Evolutionary conservation across 202 grass and related monocot species (phyloP), one percentile per base, ranked within the genome.

Genomic region (Dendrocalamus latiflorus): DNA sequence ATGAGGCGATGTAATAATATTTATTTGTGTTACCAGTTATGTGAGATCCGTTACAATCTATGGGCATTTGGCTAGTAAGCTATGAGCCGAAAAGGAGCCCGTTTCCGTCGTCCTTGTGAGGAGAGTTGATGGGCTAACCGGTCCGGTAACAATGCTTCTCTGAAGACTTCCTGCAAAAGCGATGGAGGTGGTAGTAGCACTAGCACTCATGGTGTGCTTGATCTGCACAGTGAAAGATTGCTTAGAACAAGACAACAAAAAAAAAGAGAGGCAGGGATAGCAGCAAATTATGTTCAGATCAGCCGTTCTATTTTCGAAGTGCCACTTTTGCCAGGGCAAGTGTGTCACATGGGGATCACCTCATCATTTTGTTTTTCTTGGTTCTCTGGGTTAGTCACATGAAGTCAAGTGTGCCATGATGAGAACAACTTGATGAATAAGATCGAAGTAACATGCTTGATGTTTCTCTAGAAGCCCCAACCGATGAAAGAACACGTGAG

Each of bases 1-100:
- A 98, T 98, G 93, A 95, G 95, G 93, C 87, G 91, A 33, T 98
- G 95, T 69, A 95, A 38, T 42, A 85, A 95, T 61, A 36, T 5
- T 4, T 36, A 36, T 36, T 36, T 5, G 4, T 36, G 34, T 36
- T 36, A 36, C 0, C 5, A 36, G 5, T 36, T 36, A 4, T 36
- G 3, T 36, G 4, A 36, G 34, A 36, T 36, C 34, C 34, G 34
- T 36, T 36, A 5, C 5, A 36, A 33, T 0, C 3, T 33, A 33
- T 4, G 30, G 30, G 30, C 30, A 33, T 0, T 33, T 33, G 30
- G 30, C 30, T 33, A 33, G 30, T 33, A 33, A 33, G 30, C 30
- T 36, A 36, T 36, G 1, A 36, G 34, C 34, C 4, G 34, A 36
- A 36, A 36, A 36, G 34, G 0, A 5, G 4, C 0, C 34, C 34